Evolutionary conservation across 2,329 filamentous ascomycete genomes (phyloP), one percentile per base, ranked within the genome.

Genomic region (Fusarium abutilonis): DNA sequence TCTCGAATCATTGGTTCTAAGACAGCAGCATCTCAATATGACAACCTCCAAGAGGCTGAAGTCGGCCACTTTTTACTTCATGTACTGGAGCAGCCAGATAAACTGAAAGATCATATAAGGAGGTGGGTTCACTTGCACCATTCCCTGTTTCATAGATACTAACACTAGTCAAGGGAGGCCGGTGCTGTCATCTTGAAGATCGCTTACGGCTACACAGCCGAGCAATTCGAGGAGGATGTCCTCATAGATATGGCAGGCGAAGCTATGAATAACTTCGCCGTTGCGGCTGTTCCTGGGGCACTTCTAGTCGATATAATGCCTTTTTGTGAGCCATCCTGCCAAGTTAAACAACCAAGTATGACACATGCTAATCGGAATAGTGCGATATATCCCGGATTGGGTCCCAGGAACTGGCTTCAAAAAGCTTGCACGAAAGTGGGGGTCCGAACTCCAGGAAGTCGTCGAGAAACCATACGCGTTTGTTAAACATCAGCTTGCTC

Each of bases 1-100:
- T 72, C 74, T 23, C 73, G 75, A n/a, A 72, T 79, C 11, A 71
- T 85, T 6, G 82, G 82, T 1, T 77, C 79, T 1, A 78, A 78
- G 32, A 52, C 63, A 0, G 63, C 73, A 0, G 74, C 78, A 1
- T 56, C 75, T 1, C 75, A 77, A 17, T 82, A 79, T 54, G 69
- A 79, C 32, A 29, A 55, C 0, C 32, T 81, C 1, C 79, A 83
- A 54, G 78, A 83, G 38, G 66, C 70, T 2, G 81, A 84, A 53
- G 59, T 63, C 7, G 53, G 50, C 0, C 64, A 64, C 17, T 68
- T 68, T n/a, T 19, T 68, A 1, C 15, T 66, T 1, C 59, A 66
- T n/a, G 3, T 80, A 1, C 66, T 80, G 15, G 66, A 78, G 1
- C 69, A 75, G 0, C 80, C 78, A 0, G 64, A 75, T 3, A 61